Evolutionary conservation across 108 stramenopile species (phyloP).

Genomic region (Schizochytrium sp.): DNA sequence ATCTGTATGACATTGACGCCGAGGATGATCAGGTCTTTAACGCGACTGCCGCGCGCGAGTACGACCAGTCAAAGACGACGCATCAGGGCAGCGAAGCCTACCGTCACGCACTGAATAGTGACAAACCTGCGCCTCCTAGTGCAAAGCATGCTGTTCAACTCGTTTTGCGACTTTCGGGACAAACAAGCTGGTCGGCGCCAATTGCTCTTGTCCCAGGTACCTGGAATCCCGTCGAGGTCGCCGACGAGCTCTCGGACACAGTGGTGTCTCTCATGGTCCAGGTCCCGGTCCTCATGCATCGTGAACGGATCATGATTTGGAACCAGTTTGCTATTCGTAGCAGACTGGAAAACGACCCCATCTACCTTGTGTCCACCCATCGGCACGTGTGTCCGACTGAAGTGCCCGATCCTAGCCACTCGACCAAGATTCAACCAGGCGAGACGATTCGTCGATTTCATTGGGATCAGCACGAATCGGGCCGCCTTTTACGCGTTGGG

Average conservation of each 20-base stretch:
- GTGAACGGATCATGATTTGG: not conserved
- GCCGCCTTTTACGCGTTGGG: not conserved
- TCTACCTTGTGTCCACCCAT: not conserved
- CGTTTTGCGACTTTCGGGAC: not conserved
- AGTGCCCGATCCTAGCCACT: not conserved
- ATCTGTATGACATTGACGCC: no score
- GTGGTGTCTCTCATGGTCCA: not conserved
- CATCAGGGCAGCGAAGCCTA: no score
- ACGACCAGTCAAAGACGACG: no score
- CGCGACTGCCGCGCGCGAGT: no score
- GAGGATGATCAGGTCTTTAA: no score
- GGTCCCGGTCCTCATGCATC: not conserved
- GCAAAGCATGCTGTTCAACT: not conserved
- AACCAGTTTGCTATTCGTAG: not conserved
- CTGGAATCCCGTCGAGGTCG: not conserved
- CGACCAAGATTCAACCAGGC: not conserved
- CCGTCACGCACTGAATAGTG: not conserved
- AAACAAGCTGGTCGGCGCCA: not conserved
- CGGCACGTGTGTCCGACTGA: not conserved
- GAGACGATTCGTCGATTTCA: not conserved
- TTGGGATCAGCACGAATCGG: not conserved
- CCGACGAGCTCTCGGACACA: not conserved
- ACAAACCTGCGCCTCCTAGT: not conserved
- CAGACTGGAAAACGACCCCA: not conserved
- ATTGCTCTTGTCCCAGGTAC: not conserved